Conservation (phyloP, 495 filamentous ascomycete species). For the Daldinia grandis region DNA sequence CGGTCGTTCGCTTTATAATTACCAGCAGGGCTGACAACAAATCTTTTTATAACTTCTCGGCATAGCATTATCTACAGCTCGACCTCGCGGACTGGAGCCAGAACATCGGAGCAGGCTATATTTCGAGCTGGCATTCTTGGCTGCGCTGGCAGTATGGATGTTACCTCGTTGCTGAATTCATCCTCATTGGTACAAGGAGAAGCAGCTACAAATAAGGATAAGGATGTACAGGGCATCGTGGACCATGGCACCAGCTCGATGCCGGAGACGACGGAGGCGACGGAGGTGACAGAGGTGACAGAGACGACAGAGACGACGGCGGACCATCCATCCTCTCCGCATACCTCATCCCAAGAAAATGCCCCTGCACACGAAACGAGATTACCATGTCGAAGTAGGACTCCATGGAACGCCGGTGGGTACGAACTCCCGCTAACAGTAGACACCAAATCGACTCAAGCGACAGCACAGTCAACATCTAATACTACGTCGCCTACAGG, state of each 20-base stretch:
- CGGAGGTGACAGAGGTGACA: background rate
- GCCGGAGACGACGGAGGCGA: slow-evolving; percentile 23
- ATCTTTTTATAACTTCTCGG: background rate
- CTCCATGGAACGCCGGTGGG: slow-evolving; percentile 58
- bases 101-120: background rate
- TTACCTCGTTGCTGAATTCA: slow-evolving; percentile 50
- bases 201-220: slow-evolving; percentile 22
- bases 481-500: slow-evolving; percentile 43
- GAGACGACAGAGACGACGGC: slow-evolving; percentile 11
- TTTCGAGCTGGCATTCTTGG: slow-evolving; percentile 2
- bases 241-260: slow-evolving; percentile 30
- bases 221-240: slow-evolving; percentile 5
- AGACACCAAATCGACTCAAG: slow-evolving; percentile 44
- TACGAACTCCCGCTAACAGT: slow-evolving; percentile 50
- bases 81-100: background rate
- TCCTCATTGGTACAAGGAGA: slow-evolving; percentile 42
- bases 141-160: slow-evolving; percentile 39
- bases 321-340: slow-evolving; percentile 27
- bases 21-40: background rate
- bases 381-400: slow-evolving; percentile 50
- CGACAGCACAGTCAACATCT: slow-evolving; percentile 25
- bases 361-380: slow-evolving; percentile 39
- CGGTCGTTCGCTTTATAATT: background rate
- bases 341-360: slow-evolving; percentile 43
- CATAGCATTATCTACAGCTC: background rate